Base-by-base conservation (phyloP, 305 asterid genomes). In the Solanum hybrid region DNA sequence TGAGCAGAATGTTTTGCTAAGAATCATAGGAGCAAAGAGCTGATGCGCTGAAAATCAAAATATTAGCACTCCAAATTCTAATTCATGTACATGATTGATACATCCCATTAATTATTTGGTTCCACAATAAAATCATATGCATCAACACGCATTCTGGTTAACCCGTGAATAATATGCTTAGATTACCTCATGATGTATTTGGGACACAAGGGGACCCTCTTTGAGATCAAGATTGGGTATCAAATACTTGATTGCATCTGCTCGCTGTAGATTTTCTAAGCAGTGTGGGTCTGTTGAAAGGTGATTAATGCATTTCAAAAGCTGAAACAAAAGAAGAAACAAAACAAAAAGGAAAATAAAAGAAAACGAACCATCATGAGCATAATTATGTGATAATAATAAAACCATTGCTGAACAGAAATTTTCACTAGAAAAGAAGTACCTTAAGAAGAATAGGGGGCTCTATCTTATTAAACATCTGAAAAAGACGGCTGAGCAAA, bases 391-490 rank as follows among this genome's bases (percentile, higher is more conserved):
- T 86, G 75, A 89, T 38, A 51, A 83, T 51, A 37, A 36, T 51
- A 61, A 89, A 89, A 79, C 29, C 61, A 57, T 39, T 79, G 86
- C 68, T 61, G 88, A 13, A 61, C 57, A 57, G 87, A 89, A 41
- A 79, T 3, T 89, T 73, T 81, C 27, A 57, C 82, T 57, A 61
- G 88, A 61, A 61, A 86, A 57, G 31, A 57, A 31, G 83, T 93
- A 97, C 99, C 99, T 97, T 98, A 89, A 98, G 92, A 92, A 98
- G 98, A 93, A 98, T 98, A 86, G 97, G 99, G 93, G 99, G 97
- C 91, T 97, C 99, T 91, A 95, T 94, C 94, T 95, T 98, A 93
- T 97, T 98, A 90, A 98, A 98, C 99, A 98, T 98, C 95, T 97
- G 99, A 93, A 97, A 97, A 91, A 97, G 97, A 87, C 99, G 99